These are phyloP conservation scores for Cenchrus americanus DNA, from an alignment of 176 grass and related monocot genomes.

Conservation along the genomic window DNA sequence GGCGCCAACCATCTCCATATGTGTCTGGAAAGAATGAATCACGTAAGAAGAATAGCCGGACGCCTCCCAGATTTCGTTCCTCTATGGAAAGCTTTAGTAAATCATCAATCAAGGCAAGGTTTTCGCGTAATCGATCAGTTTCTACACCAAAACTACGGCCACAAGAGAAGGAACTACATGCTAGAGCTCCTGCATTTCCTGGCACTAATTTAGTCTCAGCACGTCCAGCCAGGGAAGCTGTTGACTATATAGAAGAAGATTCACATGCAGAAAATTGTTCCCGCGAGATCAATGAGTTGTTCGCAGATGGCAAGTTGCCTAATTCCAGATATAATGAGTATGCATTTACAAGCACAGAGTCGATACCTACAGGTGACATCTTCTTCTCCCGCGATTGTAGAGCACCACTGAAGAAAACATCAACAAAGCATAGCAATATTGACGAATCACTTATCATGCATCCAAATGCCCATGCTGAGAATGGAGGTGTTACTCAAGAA, in stretches of 20 bases:
- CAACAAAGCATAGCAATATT: constrained; percentile 37
- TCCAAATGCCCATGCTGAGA: constrained; percentile 34
- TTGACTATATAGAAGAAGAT: constrained; percentile 37
- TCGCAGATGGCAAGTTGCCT: constrained; percentile 40
- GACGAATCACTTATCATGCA: constrained; percentile 24
- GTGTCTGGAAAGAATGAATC: constrained; percentile 38
- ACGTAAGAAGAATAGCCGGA: constrained; percentile 53
- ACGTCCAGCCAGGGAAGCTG: constrained; percentile 40
- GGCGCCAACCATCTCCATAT: constrained; percentile 45
- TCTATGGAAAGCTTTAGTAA: constrained; percentile 44
- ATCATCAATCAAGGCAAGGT: constrained; percentile 51
- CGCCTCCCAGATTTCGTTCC: constrained; percentile 52
- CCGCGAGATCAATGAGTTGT: constrained; percentile 46
- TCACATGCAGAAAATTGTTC: constrained; percentile 57
- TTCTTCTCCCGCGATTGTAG: constrained; percentile 72
- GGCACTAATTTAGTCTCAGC: constrained; percentile 35
- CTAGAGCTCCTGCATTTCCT: constrained; percentile 54
- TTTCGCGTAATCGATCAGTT: constrained; percentile 49
- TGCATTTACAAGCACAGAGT: constrained; percentile 62
- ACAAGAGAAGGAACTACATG: constrained; percentile 49
- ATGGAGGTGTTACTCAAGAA: constrained; percentile 33
- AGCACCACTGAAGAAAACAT: constrained; percentile 53
- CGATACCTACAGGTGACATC: constrained; percentile 63
- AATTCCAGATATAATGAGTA: constrained; percentile 66
- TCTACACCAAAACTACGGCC: constrained; percentile 52